phyloP scores from a whole-genome alignment of 2,329 filamentous ascomycete species.

The Calonectria crousiana region DNA sequence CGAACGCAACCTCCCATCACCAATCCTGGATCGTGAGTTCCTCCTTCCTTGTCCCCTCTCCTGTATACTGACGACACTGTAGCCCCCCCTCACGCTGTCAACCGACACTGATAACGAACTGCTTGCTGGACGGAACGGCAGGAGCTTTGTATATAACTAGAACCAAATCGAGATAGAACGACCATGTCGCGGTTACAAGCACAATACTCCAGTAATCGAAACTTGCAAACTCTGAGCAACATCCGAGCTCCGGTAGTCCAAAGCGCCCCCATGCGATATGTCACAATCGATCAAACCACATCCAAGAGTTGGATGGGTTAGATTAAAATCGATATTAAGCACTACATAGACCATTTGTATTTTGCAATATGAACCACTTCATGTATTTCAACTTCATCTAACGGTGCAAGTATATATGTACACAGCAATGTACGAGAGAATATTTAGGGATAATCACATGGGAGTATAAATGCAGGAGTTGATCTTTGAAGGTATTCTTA shows the following conservation, averaged over 20 bases:
- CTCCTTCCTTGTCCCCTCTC: not conserved
- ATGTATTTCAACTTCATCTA: not conserved
- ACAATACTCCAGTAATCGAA: not conserved
- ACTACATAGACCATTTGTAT: no score
- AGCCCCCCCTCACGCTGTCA: slow-evolving; percentile 46
- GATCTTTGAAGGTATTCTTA: slow-evolving; percentile 66
- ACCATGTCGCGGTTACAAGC: slow-evolving; percentile 29
- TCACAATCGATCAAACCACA: no score
- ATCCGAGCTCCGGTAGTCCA: no score
- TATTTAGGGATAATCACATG: no score
- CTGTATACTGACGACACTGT: slow-evolving; percentile 26
- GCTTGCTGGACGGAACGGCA: slow-evolving; percentile 21
- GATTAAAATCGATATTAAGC: no score
- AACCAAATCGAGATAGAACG: slow-evolving; percentile 25
- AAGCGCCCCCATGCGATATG: no score
- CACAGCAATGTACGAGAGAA: not conserved
- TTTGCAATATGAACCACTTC: no score
- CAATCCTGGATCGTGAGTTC: slow-evolving; percentile 82
- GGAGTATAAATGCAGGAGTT: slow-evolving; percentile 10
- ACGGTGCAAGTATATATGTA: not conserved
- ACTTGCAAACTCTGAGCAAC: not conserved
- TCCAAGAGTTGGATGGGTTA: not conserved
- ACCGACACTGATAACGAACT: slow-evolving; percentile 38
- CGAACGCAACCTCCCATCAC: slow-evolving; percentile 89
- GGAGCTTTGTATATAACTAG: slow-evolving; percentile 36